phyloP scores from a whole-genome alignment of 768 basidiomycete genomes.

The Boletus tylopilopsis region DNA sequence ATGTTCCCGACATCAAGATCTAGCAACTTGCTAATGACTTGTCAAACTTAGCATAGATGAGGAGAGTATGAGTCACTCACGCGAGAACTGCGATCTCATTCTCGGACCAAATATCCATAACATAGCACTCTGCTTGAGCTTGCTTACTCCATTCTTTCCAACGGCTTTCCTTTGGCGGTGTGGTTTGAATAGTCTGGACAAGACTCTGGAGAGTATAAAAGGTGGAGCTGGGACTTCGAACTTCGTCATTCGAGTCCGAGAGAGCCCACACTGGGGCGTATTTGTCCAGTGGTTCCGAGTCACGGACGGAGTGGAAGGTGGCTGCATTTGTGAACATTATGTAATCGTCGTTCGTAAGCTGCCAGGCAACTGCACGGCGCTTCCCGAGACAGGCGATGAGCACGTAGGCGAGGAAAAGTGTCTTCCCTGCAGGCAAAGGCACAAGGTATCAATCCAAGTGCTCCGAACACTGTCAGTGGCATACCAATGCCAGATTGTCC shows the following conservation, averaged over 20 bases:
- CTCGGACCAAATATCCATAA: constrained; percentile 3
- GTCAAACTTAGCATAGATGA: background rate
- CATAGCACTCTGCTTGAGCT: background rate
- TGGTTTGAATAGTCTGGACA: background rate
- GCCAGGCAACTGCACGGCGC: background rate
- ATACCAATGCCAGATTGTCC: background rate
- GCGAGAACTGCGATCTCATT: background rate
- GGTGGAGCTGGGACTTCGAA: background rate
- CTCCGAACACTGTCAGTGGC: too few relatives aligned
- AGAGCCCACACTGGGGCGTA: background rate
- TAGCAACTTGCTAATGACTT: background rate
- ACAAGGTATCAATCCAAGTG: too few relatives aligned
- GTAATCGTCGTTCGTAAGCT: background rate
- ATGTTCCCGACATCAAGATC: background rate
- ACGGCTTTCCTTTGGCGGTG: background rate
- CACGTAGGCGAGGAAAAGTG: background rate
- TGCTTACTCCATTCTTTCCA: background rate
- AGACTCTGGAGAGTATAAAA: background rate
- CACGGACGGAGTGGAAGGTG: background rate
- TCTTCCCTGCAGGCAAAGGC: background rate
- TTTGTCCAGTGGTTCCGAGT: background rate
- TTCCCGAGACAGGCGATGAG: background rate
- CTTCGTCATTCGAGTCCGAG: background rate
- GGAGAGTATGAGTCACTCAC: background rate
- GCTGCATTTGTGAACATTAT: background rate